Conservation (phyloP, 1,284 basidiomycete species). For the Malassezia brasiliensis region DNA sequence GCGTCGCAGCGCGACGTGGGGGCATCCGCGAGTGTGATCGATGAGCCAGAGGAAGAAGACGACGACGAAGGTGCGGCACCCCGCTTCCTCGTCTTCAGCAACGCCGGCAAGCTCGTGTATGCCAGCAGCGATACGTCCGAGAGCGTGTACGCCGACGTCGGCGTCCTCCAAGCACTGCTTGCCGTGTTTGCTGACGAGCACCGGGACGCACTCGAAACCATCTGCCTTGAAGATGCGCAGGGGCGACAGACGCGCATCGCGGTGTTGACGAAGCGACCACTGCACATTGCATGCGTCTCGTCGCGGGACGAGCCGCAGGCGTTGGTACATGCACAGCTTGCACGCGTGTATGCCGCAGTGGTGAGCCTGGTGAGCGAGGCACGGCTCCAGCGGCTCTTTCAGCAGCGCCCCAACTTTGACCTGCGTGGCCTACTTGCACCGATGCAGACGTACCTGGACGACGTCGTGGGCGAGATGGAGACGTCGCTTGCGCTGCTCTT, state of each 20-base stretch:
- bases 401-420: slow-evolving; percentile 81
- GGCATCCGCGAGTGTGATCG: background rate
- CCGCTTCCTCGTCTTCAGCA: slow-evolving; percentile 8
- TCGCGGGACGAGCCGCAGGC: slow-evolving; percentile 88
- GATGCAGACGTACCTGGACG: slow-evolving; percentile 45
- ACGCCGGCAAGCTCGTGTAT: slow-evolving; percentile 3
- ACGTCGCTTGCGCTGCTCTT: slow-evolving; percentile 39
- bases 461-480: slow-evolving; percentile 27
- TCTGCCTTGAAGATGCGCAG: slow-evolving; percentile 15
- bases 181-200: slow-evolving; percentile 53
- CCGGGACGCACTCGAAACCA: slow-evolving; percentile 29
- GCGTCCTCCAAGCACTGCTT: slow-evolving; percentile 86
- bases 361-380: slow-evolving; percentile 75
- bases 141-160: slow-evolving; percentile 61
- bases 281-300: slow-evolving; percentile 83
- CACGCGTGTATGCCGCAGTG: slow-evolving; percentile 86
- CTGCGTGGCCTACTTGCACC: slow-evolving; percentile 73
- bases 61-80: background rate
- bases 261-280: slow-evolving; percentile 71
- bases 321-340: slow-evolving; percentile 78
- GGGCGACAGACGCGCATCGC: slow-evolving; percentile 59
- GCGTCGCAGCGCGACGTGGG: background rate
- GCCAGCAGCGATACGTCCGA: slow-evolving; percentile 45
- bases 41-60: background rate
- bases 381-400: slow-evolving; percentile 75